Base-by-base conservation (phyloP, 257 asterid species). In the Coffea canephora region DNA sequence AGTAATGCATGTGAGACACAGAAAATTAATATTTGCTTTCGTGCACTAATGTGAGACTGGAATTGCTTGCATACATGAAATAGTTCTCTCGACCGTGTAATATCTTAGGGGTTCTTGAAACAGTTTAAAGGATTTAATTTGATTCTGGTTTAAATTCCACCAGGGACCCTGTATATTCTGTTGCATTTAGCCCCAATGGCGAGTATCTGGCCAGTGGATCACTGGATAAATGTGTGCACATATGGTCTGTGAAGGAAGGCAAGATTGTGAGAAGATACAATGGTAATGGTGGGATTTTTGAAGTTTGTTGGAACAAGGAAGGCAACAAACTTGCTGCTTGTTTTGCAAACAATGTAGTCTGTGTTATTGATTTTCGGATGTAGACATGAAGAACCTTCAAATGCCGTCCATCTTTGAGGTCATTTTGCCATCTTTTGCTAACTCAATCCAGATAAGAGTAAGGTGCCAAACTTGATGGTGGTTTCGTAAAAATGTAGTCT, bases 301-400 rank as follows among this genome's bases (percentile, higher is more conserved):
- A 96, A 86, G 99, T 96, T 71, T 94, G 98, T 87, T 96, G 99
- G 99, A 92, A 94, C 94, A 91, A 91, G 82, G 97, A 93, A 85
- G 98, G 99, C 23, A 88, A 91, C 74, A 92, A 88, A 87, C 88
- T 96, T 64, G 99, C 98, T 46, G 95, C 98, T 81, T 90, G 97
- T 89, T 96, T 92, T 11, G 91, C 99, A 25, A 89, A 92, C 91
- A 96, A 94, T 68, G 94, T 92, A 39, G 98, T 96, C 59, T 92
- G 94, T 36, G 97, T 96, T 76, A 79, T 96, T 79, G 98, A 96
- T 84, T 86, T 96, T 78, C 95, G 98, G 27, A 90, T 90, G 93
- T 94, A 90, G 87, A 82, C 43, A 71, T 77, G 43, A 41, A 59
- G 68, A 41, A 71, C 21, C 57, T 41, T 79, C 8, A 55, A 41